Evolutionary conservation across 768 basidiomycete genomes (phyloP).

Genomic region (Hericium rajendrae): DNA sequence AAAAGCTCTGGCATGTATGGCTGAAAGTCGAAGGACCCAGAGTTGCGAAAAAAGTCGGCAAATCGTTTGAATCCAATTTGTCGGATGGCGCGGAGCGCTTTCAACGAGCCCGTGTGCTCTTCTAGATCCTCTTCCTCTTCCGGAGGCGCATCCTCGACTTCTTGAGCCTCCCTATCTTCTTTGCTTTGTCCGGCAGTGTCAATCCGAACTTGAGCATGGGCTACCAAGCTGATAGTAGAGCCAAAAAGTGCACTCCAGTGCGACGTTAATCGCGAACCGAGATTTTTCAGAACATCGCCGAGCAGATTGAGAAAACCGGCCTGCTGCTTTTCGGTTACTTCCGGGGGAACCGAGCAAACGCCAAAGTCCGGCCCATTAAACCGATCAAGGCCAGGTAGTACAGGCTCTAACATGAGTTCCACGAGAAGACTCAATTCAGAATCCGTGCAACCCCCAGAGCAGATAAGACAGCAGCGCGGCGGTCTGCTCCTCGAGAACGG

Average conservation of each 20-base stretch:
- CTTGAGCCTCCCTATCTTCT: slow-evolving; percentile 19
- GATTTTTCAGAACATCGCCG: slow-evolving; percentile 71
- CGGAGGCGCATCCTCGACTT: slow-evolving; percentile 24
- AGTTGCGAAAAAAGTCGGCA: slow-evolving; percentile 77
- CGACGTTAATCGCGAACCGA: slow-evolving; percentile 59
- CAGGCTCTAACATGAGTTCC: slow-evolving; percentile 79
- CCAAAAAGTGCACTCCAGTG: slow-evolving; percentile 75
- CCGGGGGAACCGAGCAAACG: slow-evolving; percentile 20
- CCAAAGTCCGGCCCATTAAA: slow-evolving; percentile 20
- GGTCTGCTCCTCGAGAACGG: slow-evolving; percentile 51
- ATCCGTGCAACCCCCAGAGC: slow-evolving; percentile 61
- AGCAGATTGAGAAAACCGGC: slow-evolving; percentile 80
- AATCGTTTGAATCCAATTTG: slow-evolving; percentile 81
- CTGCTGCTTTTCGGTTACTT: slow-evolving; percentile 53
- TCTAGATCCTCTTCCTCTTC: slow-evolving; percentile 25
- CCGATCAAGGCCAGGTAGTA: slow-evolving; percentile 23
- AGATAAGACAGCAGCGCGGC: slow-evolving; percentile 67
- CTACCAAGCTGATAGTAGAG: slow-evolving; percentile 55
- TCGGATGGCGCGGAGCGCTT: slow-evolving; percentile 48
- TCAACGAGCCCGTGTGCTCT: slow-evolving; percentile 4
- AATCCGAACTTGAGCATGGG: slow-evolving; percentile 53
- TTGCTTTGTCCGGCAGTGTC: slow-evolving; percentile 22
- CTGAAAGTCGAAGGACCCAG: slow-evolving; percentile 63
- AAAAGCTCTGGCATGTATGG: slow-evolving; percentile 64
- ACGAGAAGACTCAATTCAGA: slow-evolving; percentile 71